Evolutionary conservation across 257 asterid species (phyloP), one percentile per base, ranked within the genome.

Genomic region (Plantago ovata): DNA sequence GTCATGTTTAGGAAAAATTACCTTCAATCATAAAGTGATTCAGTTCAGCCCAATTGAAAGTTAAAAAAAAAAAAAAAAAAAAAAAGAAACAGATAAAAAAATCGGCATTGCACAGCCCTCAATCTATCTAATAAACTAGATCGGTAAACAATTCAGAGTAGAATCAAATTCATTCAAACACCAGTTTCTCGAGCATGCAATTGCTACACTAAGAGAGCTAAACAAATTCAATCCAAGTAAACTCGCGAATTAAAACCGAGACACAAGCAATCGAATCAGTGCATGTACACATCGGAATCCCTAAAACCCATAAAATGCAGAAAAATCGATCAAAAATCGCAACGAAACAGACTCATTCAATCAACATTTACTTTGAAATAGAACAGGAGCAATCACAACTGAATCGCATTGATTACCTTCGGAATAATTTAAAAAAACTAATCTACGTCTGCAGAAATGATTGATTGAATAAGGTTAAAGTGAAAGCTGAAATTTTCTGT

Each of bases 231-330:
- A 61, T 23, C 51, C 21, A 45, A 45, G 56, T 52, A 61, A 62
- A 44, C 51, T 28, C 41, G 10, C 58, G 40, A 58, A 42, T 47
- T 1, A 11, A 59, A 42, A 44, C 36, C 36, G 6, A 28, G 7
- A 28, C 6, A 19, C 21, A 49, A 50, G 6, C 10, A 63, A 63
- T 60, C 62, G 64, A 67, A 71, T 24, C 66, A 62, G 16, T 67
- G 69, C 77, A 68, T 58, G 70, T 20, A 36, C 64, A 42, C 56
- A 62, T 50, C 68, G 50, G 61, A 44, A 56, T 28, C 36, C 51
- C 10, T 40, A 58, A 76, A 69, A 66, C 82, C 76, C 66, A 28
- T 58, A 69, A 57, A 57, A 62, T 56, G 3, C 60, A 38, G 3
- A 3, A 18, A 9, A 38, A 38, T 47, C 33, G 43, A 63, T 14